Percentiles rank a stretch among this genome's conserved stretches.
These are phyloP conservation scores for Graphilbum fragrans DNA, from an alignment of 2,329 filamentous ascomycete genomes.

Conservation along the genomic window DNA sequence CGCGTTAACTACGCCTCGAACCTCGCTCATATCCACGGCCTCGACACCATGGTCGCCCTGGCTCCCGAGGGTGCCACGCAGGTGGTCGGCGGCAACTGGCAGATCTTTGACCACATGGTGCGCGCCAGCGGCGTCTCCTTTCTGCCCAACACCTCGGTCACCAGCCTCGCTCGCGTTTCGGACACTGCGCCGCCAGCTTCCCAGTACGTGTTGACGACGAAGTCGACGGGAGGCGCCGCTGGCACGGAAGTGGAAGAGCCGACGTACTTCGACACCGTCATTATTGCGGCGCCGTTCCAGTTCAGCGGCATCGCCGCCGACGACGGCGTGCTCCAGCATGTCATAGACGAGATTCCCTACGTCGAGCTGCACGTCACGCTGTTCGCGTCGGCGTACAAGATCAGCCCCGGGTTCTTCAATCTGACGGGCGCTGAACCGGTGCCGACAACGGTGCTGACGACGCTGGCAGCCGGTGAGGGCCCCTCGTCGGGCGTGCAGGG, in stretches of 20 bases:
- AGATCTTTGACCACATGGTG: conserved; percentile 80
- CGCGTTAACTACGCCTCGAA: conserved; percentile 94
- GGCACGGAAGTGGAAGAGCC: conserved; percentile 20
- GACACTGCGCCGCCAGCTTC: not conserved
- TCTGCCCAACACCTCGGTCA: conserved; percentile 55
- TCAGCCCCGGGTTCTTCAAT: conserved; percentile 64
- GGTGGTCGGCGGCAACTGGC: conserved; percentile 82
- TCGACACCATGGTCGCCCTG: conserved; percentile 87
- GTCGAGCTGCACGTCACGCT: conserved; percentile 80
- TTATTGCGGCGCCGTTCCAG: conserved; percentile 77
- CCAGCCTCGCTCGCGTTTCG: conserved; percentile 8
- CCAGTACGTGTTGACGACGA: conserved; percentile 33
- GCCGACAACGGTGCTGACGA: conserved; percentile 73
- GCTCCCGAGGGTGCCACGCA: conserved; percentile 73
- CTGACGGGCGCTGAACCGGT: conserved; percentile 43
- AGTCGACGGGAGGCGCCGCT: conserved; percentile 6
- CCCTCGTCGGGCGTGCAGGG: conserved; percentile 37
- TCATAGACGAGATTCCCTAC: conserved; percentile 73
- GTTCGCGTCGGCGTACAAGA: conserved; percentile 63
- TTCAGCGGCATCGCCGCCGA: conserved; percentile 57
- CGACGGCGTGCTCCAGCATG: conserved; percentile 52
- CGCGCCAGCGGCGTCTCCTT: conserved; percentile 48
- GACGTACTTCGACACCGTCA: conserved; percentile 58
- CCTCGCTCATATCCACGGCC: conserved; percentile 69
- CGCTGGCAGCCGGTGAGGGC: conserved; percentile 51